Evolutionary conservation across 805 yeast species (phyloP), one percentile per base, ranked within the genome.

Genomic region (Debaryomyces hansenii): DNA sequence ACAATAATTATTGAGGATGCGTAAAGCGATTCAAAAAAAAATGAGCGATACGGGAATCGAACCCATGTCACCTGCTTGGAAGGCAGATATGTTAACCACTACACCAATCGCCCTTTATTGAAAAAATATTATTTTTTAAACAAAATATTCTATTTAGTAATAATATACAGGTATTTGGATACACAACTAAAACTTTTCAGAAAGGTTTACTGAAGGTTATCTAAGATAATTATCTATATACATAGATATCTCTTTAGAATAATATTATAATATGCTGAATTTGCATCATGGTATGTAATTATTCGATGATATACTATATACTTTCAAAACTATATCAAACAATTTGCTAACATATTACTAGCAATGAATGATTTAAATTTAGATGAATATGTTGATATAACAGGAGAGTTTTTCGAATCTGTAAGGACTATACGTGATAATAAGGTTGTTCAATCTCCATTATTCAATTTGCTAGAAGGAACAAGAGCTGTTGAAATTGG

Each of bases 11-110:
- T 2, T 16, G 18, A 14, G 14, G 31, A 10, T 39, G 41, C 41
- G 48, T 36, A 37, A 37, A 14, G 20, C 27, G 37, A 36, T 40
- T 4, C 52, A 59, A 66, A 68, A 66, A n/a, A 66, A 58, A 55
- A 56, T 82, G 89, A 84, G 83, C 82, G 84, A 84, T 83, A 82
- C 85, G 90, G 86, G 92, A 85, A 83, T 85, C 90, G 92, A 85
- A 85, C 92, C 90, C 91, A 80, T 84, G 89, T 82, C 91, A 75
- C 85, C 82, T 82, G 90, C 91, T 86, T 85, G 91, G 91, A 86
- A 85, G 90, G 90, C 90, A 82, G 80, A 82, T 75, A 85, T 85
- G 88, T 82, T 85, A 83, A 82, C 92, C 91, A 83, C 88, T 85
- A 85, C 89, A 85, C 92, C 83, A 85, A 84, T 84, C 85, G 82